Evolutionary conservation across 805 yeast species (phyloP), one percentile per base, ranked within the genome.

Genomic region (Pichia cabralensis): DNA sequence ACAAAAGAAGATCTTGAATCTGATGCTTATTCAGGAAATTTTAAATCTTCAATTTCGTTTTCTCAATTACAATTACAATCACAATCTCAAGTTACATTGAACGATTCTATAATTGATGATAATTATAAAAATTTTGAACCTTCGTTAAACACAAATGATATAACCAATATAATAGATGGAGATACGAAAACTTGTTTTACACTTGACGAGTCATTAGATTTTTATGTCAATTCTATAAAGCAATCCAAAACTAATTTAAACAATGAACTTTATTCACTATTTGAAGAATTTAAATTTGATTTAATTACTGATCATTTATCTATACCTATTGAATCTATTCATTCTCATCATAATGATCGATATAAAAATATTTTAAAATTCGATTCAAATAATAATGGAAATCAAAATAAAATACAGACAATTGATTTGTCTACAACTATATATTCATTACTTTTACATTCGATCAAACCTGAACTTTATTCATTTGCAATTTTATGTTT

Each of bases 271-370:
- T 12, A 22, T 14, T 12, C 13, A 11, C 6, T 24, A 2, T 29
- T 34, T 30, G 41, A 38, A 21, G 38, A 34, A 20, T 34, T 34
- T 11, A 34, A 38, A 19, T 38, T 38, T 31, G 41, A 38, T 21
- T 23, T 38, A 5, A 31, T 38, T 13, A 22, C 35, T 8, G 31
- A 34, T 18, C 32, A 34, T 18, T 24, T 38, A 15, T 21, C 32
- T n/a, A n/a, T n/a, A n/a, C n/a, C n/a, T n/a, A n/a, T n/a, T n/a
- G n/a, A n/a, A 12, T 9, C 34, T 6, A 10, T 19, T 3, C 27
- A 33, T 9, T 17, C 27, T 9, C 13, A n/a, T n/a, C n/a, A n/a
- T n/a, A n/a, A n/a, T n/a, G n/a, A n/a, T n/a, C n/a, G n/a, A n/a
- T n/a, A n/a, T n/a, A n/a, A n/a, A n/a, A n/a, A n/a, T n/a, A n/a